phyloP scores from a whole-genome alignment of 139 green algal species.

The Deuterostichococcus epilithicus region DNA sequence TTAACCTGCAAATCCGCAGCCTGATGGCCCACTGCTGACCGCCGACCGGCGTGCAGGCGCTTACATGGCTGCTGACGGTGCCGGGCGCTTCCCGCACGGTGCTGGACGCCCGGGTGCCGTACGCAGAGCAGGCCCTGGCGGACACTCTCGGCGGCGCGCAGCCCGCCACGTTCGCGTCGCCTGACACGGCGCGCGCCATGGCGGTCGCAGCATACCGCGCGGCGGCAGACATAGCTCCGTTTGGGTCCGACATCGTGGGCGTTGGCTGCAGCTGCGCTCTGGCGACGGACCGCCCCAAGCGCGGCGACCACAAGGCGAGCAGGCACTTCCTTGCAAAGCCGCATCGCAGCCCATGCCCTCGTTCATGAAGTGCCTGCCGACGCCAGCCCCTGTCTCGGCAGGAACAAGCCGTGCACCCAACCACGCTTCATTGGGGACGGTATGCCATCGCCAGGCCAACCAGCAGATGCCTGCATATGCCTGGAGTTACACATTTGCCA shows the following conservation, averaged over 20 bases:
- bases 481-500: too few species aligned
- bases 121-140: conserved; percentile 46
- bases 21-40: background rate
- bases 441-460: too few species aligned
- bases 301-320: conserved; percentile 61
- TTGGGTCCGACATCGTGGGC: conserved; percentile 59
- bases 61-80: conserved; percentile 67
- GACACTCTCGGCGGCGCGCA: conserved; percentile 44
- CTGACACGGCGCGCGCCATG: conserved; percentile 48
- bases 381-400: too few species aligned
- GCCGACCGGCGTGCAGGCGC: conserved; percentile 56
- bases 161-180: conserved; percentile 44
- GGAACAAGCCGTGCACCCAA: too few species aligned
- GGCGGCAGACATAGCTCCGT: conserved; percentile 46
- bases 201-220: conserved; percentile 61
- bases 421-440: too few species aligned
- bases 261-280: conserved; percentile 68
- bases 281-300: conserved; percentile 56
- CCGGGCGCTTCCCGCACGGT: conserved; percentile 77
- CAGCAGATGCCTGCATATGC: too few species aligned
- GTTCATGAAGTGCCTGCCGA: too few species aligned
- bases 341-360: background rate
- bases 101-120: conserved; percentile 68
- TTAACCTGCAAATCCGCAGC: background rate
- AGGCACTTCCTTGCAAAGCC: background rate